Conservation (phyloP, 805 yeast genomes). For the Babjeviella inositovora region DNA sequence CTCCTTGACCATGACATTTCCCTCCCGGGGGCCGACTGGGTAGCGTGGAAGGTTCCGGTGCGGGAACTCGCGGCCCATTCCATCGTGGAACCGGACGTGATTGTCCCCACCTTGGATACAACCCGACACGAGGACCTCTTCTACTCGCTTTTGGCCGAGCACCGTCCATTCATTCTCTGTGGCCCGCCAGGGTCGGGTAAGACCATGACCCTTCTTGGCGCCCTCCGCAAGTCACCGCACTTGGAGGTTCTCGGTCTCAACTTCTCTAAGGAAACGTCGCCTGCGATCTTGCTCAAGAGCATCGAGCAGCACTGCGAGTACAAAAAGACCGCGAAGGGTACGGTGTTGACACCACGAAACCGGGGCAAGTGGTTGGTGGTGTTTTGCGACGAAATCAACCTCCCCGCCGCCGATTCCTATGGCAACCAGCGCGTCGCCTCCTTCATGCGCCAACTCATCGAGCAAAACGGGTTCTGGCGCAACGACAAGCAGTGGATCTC, state of each 20-base stretch:
- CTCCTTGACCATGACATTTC: slow-evolving; percentile 25
- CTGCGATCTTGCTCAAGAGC: slow-evolving; percentile 40
- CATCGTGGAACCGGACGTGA: slow-evolving; percentile 40
- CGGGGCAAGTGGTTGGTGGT: slow-evolving; percentile 61
- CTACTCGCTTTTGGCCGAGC: slow-evolving; percentile 35
- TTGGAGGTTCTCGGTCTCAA: slow-evolving; percentile 55
- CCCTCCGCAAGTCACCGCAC: slow-evolving; percentile 39
- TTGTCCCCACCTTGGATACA: slow-evolving; percentile 75
- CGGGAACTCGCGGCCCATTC: slow-evolving; percentile 39
- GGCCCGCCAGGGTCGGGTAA: slow-evolving; percentile 98
- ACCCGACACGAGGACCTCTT: slow-evolving; percentile 47
- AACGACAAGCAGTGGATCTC: slow-evolving; percentile 50
- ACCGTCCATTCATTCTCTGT: slow-evolving; percentile 53
- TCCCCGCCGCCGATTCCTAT: slow-evolving; percentile 56
- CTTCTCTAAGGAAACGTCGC: slow-evolving; percentile 69
- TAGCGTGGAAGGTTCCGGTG: slow-evolving; percentile 22
- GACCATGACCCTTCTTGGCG: slow-evolving; percentile 74
- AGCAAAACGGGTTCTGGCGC: slow-evolving; percentile 67
- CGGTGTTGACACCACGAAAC: slow-evolving; percentile 36
- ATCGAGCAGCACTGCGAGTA: slow-evolving; percentile 64
- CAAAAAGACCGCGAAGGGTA: slow-evolving; percentile 31
- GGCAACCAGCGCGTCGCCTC: slow-evolving; percentile 63
- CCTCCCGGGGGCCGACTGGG: slow-evolving; percentile 30
- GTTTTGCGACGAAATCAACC: slow-evolving; percentile 84
- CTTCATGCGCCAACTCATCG: slow-evolving; percentile 61